phyloP scores from a whole-genome alignment of 2,329 filamentous ascomycete species.

The Claviceps digitariae region DNA sequence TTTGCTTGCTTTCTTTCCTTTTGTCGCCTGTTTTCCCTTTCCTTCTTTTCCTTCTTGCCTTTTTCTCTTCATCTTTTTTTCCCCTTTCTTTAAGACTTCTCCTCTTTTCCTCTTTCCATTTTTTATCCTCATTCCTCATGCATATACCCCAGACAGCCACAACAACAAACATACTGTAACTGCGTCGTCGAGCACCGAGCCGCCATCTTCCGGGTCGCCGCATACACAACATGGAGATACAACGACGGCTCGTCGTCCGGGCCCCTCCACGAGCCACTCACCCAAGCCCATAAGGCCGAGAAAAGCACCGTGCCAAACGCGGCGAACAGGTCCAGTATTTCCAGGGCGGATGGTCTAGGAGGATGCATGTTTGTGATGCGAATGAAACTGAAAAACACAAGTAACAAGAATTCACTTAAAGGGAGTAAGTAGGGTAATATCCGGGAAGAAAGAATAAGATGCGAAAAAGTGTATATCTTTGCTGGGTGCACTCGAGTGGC shows the following conservation, averaged over 20 bases:
- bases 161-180: constrained; percentile 7
- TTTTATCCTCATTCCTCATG: no score
- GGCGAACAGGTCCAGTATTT: constrained; percentile 9
- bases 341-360: constrained; percentile 1
- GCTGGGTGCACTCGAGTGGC: no score
- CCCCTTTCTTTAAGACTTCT: neutral
- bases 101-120: neutral
- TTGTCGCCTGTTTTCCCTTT: no score
- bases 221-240: constrained; percentile 9
- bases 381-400: neutral
- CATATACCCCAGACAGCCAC: no score
- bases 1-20: no score
- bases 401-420: neutral
- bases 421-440: no score
- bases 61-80: no score
- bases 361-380: neutral
- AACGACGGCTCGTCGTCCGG: constrained; percentile 8
- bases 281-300: neutral
- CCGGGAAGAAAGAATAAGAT: no score
- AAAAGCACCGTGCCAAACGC: constrained; percentile 6
- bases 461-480: no score
- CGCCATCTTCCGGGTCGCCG: constrained; percentile 6
- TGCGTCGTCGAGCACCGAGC: constrained; percentile 7
- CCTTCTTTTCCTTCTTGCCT: no score
- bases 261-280: constrained; percentile 5